Evolutionary conservation across 2,329 filamentous ascomycete species (phyloP).

Genomic region (Cordyceps tenuipes): DNA sequence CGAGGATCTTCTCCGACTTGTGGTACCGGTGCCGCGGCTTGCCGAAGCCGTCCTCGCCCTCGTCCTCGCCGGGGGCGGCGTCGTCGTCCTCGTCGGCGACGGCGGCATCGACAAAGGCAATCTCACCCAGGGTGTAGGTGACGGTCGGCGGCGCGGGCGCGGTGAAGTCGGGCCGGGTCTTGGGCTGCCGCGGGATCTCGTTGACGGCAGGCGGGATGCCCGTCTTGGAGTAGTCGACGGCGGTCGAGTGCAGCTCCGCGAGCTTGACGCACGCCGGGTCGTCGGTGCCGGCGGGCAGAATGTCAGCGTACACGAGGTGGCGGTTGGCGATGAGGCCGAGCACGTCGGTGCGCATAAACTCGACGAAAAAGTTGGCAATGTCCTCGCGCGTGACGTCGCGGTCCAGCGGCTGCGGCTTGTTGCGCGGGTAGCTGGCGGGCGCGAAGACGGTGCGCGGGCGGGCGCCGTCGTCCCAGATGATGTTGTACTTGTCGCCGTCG

Average conservation of each 20-base stretch:
- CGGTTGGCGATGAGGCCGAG: conserved; percentile 56
- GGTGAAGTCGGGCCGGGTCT: conserved; percentile 43
- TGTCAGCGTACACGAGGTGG: conserved; percentile 59
- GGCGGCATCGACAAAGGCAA: conserved; percentile 30
- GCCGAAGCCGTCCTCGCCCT: conserved; percentile 34
- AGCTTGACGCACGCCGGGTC: conserved; percentile 44
- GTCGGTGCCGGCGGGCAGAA: conserved; percentile 40
- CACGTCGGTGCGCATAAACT: conserved; percentile 62
- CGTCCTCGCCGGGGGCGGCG: too few species aligned
- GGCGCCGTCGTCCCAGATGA: conserved; percentile 61
- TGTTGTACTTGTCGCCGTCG: conserved; percentile 73
- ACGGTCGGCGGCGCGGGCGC: conserved; percentile 37
- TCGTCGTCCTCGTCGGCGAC: conserved; percentile 30
- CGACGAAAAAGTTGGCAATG: conserved; percentile 74
- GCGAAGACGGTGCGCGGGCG: conserved; percentile 32
- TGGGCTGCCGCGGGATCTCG: conserved; percentile 31
- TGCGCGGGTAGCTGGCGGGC: conserved; percentile 63
- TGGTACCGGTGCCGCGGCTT: conserved; percentile 50
- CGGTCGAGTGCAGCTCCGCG: conserved; percentile 58
- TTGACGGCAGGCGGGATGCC: conserved; percentile 49
- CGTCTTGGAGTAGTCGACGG: conserved; percentile 70
- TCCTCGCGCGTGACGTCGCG: conserved; percentile 52
- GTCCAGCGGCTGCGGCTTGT: conserved; percentile 48
- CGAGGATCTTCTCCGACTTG: conserved; percentile 58
- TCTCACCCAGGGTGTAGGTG: conserved; percentile 36